Percentiles rank a stretch among this genome's conserved stretches.
Conservation (phyloP, 495 filamentous ascomycete genomes). For the Penicillium turbatum region DNA sequence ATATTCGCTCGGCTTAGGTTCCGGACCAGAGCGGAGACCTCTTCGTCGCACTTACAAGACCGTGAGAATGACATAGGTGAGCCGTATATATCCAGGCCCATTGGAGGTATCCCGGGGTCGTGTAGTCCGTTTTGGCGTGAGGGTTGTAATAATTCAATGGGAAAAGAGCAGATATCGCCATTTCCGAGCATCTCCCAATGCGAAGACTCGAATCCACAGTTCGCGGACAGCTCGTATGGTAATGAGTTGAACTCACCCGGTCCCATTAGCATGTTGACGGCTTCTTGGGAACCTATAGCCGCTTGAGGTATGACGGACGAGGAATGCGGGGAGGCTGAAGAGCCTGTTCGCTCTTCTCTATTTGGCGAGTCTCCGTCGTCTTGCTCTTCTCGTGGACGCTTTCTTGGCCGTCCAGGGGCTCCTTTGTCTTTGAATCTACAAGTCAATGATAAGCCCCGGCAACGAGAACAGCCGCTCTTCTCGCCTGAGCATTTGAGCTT, state of each 20-base stretch:
- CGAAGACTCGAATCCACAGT: conserved; percentile 16
- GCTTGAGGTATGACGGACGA: background rate
- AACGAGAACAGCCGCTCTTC: conserved; percentile 25
- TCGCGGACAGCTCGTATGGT: conserved; percentile 13
- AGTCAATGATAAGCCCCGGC: conserved; percentile 12
- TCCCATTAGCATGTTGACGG: conserved; percentile 5
- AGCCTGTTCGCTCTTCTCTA: conserved; percentile 1
- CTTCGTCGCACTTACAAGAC: conserved; percentile 27
- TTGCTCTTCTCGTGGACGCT: conserved; percentile 14
- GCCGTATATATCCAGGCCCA: conserved; percentile 5
- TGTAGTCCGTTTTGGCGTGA: background rate
- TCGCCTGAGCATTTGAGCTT: conserved; percentile 30
- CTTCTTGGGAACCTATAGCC: background rate
- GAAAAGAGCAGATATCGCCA: conserved; percentile 14
- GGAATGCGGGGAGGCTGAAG: conserved; percentile 11
- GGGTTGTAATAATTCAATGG: conserved; percentile 13
- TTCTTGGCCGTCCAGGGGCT: conserved; percentile 23
- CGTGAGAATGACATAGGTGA: conserved; percentile 17
- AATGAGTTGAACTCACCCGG: conserved; percentile 6
- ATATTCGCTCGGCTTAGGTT: conserved; percentile 17
- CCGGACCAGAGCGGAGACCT: conserved; percentile 20
- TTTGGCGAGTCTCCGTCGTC: background rate
- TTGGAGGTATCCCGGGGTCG: background rate
- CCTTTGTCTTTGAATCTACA: conserved; percentile 30
- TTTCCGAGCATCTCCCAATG: conserved; percentile 16